Percentiles rank a stretch among this genome's conserved stretches.
Conservation (phyloP, 2,329 filamentous ascomycete species). For the Hypoxylon sp. region DNA sequence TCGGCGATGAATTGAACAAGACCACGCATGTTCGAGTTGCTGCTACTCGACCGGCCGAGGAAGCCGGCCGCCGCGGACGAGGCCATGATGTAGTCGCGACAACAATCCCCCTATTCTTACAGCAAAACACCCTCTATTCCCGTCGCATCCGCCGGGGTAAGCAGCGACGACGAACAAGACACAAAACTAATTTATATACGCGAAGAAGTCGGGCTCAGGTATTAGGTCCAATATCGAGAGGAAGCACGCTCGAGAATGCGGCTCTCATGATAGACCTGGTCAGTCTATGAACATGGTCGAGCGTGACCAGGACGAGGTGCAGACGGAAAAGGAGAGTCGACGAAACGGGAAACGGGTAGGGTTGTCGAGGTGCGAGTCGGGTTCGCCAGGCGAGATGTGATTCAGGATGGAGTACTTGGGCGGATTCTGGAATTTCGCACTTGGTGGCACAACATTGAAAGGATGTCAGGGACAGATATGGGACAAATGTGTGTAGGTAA, state of each 20-base stretch:
- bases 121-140: constrained; percentile 40
- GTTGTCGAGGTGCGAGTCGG: constrained; percentile 21
- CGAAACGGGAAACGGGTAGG: constrained; percentile 21
- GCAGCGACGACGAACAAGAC: constrained; percentile 30
- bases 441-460: constrained; percentile 36
- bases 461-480: constrained; percentile 33
- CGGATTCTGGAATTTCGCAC: constrained; percentile 30
- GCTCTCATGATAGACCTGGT: constrained; percentile 53
- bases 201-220: constrained; percentile 23
- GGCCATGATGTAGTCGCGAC: constrained; percentile 62
- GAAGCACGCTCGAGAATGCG: constrained; percentile 53
- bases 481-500: constrained; percentile 30
- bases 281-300: constrained; percentile 54
- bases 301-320: constrained; percentile 35
- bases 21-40: constrained; percentile 80
- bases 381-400: constrained; percentile 22
- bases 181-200: constrained; percentile 35
- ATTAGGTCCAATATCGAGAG: constrained; percentile 43
- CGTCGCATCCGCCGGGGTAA: constrained; percentile 43
- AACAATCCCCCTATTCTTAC: constrained; percentile 44
- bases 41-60: constrained; percentile 75
- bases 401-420: constrained; percentile 16
- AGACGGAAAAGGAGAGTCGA: constrained; percentile 27
- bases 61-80: constrained; percentile 70
- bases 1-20: constrained; percentile 99